Evolutionary conservation across 2,329 filamentous ascomycete species (phyloP), one percentile per base, ranked within the genome.

Genomic region (Colletotrichum theobromicola): DNA sequence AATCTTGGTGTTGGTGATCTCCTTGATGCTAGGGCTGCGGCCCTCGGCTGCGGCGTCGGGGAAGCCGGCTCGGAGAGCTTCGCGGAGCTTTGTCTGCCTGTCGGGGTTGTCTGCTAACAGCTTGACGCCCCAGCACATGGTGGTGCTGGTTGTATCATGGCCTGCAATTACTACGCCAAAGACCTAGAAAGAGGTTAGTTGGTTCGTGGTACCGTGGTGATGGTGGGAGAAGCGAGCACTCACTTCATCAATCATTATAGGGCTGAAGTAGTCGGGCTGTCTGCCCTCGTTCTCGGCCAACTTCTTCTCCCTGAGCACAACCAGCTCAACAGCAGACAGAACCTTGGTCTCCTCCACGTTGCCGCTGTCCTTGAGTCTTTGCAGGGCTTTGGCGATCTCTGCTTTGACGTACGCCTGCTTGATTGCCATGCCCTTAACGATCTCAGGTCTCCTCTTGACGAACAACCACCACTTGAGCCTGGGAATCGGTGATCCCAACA

Each of bases 151-250:
- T 6, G 80, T 80, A 26, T 83, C 81, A 55, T 82, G 80, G 5
- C 81, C 81, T 2, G 75, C 81, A 7, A 82, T 70, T 18, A 82
- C 75, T 53, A 80, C 81, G 7, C 81, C 81, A 15, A 82, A 74
- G 28, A 80, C 35, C 79, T 80, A 15, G 1, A 34, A 18, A 8
- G 8, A 1, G 32, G 18, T 50, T 21, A 66, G 3, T 18, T 16
- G 24, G 34, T 64, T 28, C 58, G 55, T n/a, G 30, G 15, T 7
- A 9, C 3, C 4, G 34, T 16, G 9, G 16, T 34, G 7, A 5
- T 15, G 2, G 15, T n/a, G 16, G 2, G n/a, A 26, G 16, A 24
- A 7, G 2, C 7, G 6, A 15, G 13, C 7, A 2, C 30, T 50
- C 32, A 76, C 74, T 53, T 77, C 75, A 13, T 77, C 75, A 4